These are phyloP conservation scores for Prorocentrum cordatum DNA, from an alignment of 169 alveolate species.

Conservation along the genomic window DNA sequence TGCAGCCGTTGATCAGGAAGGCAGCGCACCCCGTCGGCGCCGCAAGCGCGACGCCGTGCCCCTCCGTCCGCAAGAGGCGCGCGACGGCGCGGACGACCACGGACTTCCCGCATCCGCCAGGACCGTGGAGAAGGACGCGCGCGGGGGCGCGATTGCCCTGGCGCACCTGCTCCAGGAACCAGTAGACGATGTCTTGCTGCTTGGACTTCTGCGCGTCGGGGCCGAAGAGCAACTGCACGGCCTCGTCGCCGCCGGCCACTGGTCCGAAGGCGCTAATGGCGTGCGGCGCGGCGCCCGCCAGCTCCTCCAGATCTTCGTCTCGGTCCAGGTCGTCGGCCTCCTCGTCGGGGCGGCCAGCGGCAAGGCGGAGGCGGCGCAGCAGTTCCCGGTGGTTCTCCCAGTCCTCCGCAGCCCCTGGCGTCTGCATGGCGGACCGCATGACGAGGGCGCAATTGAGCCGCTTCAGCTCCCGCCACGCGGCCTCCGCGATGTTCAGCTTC, in stretches of 20 bases:
- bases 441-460: too few relatives aligned
- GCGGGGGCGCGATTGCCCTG: neutral
- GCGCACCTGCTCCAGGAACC: neutral
- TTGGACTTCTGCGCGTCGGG: too few relatives aligned
- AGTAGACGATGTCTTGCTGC: too few relatives aligned
- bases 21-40: slow-evolving; percentile 24
- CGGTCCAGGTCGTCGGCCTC: too few relatives aligned
- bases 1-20: neutral
- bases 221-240: too few relatives aligned
- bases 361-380: too few relatives aligned
- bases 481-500: too few relatives aligned
- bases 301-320: neutral
- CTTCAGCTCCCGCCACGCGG: too few relatives aligned
- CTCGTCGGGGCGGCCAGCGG: too few relatives aligned
- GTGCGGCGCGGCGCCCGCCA: neutral
- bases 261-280: neutral
- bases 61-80: neutral
- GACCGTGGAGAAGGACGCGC: neutral
- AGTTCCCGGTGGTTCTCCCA: too few relatives aligned
- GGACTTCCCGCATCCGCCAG: slow-evolving; percentile 37
- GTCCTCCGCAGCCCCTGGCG: too few relatives aligned
- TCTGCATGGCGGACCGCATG: too few relatives aligned
- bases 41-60: neutral
- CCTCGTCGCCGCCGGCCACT: slow-evolving; percentile 8
- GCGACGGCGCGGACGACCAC: slow-evolving; percentile 2